Evolutionary conservation across 306 rosid species (phyloP).

Genomic region (Castanea mollissima): DNA sequence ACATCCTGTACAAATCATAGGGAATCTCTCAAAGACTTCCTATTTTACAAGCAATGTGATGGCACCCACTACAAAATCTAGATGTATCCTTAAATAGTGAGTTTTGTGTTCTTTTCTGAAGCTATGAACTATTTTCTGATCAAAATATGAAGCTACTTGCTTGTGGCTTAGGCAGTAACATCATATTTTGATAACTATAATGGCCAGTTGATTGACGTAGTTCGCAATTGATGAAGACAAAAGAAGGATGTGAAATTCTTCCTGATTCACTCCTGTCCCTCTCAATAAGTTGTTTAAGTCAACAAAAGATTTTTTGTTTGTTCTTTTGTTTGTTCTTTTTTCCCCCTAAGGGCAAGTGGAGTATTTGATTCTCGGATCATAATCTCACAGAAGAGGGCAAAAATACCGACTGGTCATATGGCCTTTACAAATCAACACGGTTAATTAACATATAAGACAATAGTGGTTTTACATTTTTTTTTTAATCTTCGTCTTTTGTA

Average conservation of each 20-base stretch:
- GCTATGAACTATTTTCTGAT: not conserved
- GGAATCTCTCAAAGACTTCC: not conserved
- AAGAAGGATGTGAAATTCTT: not conserved
- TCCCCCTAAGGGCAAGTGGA: too few species aligned
- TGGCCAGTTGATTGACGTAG: not conserved
- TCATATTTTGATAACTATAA: not conserved
- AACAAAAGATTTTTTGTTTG: not conserved
- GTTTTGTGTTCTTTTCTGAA: too few species aligned
- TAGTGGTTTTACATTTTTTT: too few species aligned
- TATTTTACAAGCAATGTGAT: not conserved
- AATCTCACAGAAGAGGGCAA: too few species aligned
- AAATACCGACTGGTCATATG: too few species aligned
- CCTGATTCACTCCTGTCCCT: not conserved
- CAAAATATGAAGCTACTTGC: not conserved
- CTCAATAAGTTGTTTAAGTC: not conserved
- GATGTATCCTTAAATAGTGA: not conserved
- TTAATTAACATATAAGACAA: too few species aligned
- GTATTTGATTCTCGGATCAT: too few species aligned
- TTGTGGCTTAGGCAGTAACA: not conserved
- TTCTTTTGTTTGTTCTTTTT: too few species aligned
- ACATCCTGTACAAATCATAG: not conserved
- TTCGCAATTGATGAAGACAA: not conserved
- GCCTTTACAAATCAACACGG: too few species aligned
- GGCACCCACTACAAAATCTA: not conserved
- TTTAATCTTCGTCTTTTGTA: too few species aligned